These are phyloP conservation scores for Trichosporon coremiiforme DNA, from an alignment of 1,284 basidiomycete genomes.

Conservation along the genomic window DNA sequence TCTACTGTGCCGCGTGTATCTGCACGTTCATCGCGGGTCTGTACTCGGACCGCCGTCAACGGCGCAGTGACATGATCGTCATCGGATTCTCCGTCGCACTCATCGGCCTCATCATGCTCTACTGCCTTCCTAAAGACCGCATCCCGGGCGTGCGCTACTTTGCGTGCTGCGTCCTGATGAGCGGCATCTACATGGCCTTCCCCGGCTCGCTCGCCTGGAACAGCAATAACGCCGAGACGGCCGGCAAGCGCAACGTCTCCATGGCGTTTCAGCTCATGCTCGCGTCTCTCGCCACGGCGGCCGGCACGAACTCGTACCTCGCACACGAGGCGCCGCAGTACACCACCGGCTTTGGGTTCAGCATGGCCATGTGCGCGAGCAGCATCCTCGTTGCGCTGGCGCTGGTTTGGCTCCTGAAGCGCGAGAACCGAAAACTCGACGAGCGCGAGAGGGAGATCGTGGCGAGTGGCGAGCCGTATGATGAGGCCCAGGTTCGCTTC, in stretches of 20 bases:
- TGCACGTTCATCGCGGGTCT: constrained; percentile 26
- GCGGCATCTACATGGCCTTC: constrained; percentile 26
- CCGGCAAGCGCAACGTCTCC: constrained; percentile 34
- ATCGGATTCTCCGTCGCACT: constrained; percentile 35
- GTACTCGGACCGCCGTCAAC: constrained; percentile 31
- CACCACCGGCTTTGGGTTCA: constrained; percentile 28
- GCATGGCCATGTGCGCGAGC: constrained; percentile 30
- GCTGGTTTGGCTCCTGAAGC: constrained; percentile 22
- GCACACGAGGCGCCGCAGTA: constrained; percentile 27
- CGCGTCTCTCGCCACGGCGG: constrained; percentile 28
- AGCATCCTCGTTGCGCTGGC: constrained; percentile 21
- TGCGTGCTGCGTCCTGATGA: constrained; percentile 26
- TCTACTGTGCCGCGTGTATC: constrained; percentile 33
- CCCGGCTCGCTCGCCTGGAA: constrained; percentile 30
- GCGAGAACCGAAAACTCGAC: constrained; percentile 24
- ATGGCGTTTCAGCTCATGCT: constrained; percentile 33
- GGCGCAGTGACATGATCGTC: constrained; percentile 31
- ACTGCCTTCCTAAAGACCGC: constrained; percentile 33
- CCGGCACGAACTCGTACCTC: constrained; percentile 36
- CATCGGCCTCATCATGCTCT: constrained; percentile 35
- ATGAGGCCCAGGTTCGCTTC: constrained; percentile 15
- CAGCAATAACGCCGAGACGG: constrained; percentile 32
- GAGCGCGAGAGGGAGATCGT: constrained; percentile 9
- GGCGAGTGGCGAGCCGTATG: background rate
- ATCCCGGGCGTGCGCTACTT: constrained; percentile 33